phyloP scores from a whole-genome alignment of 108 stramenopile genomes.

The Nitzschia inconspicua region DNA sequence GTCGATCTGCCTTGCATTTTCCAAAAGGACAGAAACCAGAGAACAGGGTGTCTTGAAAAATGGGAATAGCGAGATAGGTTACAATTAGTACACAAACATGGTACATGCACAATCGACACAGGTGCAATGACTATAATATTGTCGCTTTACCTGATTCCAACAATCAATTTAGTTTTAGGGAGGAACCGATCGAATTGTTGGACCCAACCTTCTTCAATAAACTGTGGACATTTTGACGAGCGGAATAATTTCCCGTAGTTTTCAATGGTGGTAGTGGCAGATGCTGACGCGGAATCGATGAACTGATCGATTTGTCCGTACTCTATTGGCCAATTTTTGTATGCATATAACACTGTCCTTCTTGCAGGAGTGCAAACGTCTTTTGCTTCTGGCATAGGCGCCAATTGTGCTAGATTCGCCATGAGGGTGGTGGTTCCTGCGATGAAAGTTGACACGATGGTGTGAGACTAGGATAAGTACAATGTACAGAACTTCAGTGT shows the following conservation, averaged over 20 bases:
- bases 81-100: no score
- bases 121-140: no score
- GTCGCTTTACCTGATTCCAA: constrained; percentile 66
- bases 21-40: constrained; percentile 69
- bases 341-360: neutral
- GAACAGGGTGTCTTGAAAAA: constrained; percentile 73
- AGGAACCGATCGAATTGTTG: neutral
- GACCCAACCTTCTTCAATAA: neutral
- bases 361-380: neutral
- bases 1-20: neutral
- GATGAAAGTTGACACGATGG: no score
- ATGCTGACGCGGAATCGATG: no score
- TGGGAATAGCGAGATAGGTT: no score
- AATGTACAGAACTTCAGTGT: no score
- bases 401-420: constrained; percentile 1
- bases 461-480: no score
- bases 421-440: constrained; percentile 9
- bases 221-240: neutral
- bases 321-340: constrained; percentile 6
- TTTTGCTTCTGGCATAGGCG: constrained; percentile 1
- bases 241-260: neutral
- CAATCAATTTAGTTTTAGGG: constrained; percentile 52
- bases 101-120: no score
- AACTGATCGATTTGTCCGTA: no score
- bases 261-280: neutral